A percentile compares a stretch with the other conserved stretches of the same genome.
These are phyloP conservation scores for Colletotrichum siamense DNA, from an alignment of 2,329 filamentous ascomycete species.

Conservation along the genomic window DNA sequence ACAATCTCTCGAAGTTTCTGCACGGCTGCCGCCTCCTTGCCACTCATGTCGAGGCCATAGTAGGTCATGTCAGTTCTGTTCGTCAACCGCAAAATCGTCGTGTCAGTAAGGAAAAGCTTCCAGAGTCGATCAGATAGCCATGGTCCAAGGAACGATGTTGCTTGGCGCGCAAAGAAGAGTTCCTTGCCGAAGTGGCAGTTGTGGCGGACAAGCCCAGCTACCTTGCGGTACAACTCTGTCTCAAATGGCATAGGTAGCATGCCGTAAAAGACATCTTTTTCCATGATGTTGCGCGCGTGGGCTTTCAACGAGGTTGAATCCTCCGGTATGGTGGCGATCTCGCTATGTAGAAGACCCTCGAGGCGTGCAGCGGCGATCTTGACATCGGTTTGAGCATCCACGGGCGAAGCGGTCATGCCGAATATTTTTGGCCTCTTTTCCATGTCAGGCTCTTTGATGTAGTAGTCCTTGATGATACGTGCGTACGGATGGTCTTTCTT, in stretches of 20 bases:
- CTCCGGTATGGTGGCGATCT: conserved; percentile 76
- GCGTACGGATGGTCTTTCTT: conserved; percentile 95
- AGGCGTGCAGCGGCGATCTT: conserved; percentile 73
- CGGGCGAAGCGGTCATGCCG: conserved; percentile 96
- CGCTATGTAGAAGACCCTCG: conserved; percentile 78
- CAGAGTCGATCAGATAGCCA: conserved; percentile 90
- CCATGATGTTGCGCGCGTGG: conserved; percentile 52
- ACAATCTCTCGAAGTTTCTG: conserved; percentile 63
- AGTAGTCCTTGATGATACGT: conserved; percentile 87
- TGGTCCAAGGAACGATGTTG: conserved; percentile 71
- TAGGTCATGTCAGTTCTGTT: conserved; percentile 47
- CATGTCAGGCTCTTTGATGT: conserved; percentile 55
- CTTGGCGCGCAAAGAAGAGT: conserved; percentile 64
- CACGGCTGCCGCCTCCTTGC: conserved; percentile 61
- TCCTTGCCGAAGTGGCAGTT: conserved; percentile 57
- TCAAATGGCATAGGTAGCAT: conserved; percentile 55
- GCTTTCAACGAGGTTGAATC: conserved; percentile 37
- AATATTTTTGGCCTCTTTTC: conserved; percentile 76
- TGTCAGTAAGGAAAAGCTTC: conserved; percentile 70
- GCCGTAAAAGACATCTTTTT: conserved; percentile 51
- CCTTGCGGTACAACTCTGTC: conserved; percentile 67
- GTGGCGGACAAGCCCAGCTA: conserved; percentile 51
- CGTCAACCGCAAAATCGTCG: conserved; percentile 66
- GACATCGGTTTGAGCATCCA: conserved; percentile 82
- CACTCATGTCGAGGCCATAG: conserved; percentile 38